Conservation (phyloP, 345 rosid genomes). For the Limnanthes douglasii region DNA sequence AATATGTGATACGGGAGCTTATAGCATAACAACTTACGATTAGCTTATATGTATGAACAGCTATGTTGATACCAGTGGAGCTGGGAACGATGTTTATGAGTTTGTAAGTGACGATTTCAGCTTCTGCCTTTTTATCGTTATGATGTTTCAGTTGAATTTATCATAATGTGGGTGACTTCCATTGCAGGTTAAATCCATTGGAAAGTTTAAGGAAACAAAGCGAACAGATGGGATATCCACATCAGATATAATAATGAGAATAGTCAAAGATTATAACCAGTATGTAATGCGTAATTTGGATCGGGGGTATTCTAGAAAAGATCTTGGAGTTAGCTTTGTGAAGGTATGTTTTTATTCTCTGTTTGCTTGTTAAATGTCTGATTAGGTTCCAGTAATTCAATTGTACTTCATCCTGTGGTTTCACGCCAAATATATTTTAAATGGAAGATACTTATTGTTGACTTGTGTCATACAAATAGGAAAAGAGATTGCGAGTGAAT, state of each 20-base stretch:
- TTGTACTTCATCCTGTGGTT: neutral
- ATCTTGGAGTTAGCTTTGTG: constrained; percentile 88
- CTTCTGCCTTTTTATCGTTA: neutral
- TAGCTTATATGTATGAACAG: too few relatives aligned
- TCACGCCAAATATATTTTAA: neutral
- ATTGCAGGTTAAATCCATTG: constrained; percentile 63
- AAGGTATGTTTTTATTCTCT: constrained; percentile 28
- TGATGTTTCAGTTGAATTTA: constrained; percentile 7
- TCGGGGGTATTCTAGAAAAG: constrained; percentile 88
- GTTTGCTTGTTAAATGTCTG: neutral
- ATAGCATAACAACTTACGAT: too few relatives aligned
- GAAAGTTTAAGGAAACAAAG: constrained; percentile 84
- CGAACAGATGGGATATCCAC: constrained; percentile 93
- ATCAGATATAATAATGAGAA: constrained; percentile 87
- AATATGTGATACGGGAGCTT: too few relatives aligned
- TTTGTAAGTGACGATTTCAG: constrained; percentile 41
- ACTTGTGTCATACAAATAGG: constrained; percentile 28
- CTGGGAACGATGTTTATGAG: constrained; percentile 85
- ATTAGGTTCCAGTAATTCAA: neutral
- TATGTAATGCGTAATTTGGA: constrained; percentile 89
- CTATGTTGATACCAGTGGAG: constrained; percentile 89
- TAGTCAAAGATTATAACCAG: constrained; percentile 85
- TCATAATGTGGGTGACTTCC: too few relatives aligned
- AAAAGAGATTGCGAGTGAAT: constrained; percentile 84
- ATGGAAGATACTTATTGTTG: constrained; percentile 3